phyloP scores from a whole-genome alignment of 225 moss, liverwort and hornwort genomes.

The Anthoceros angustus region DNA sequence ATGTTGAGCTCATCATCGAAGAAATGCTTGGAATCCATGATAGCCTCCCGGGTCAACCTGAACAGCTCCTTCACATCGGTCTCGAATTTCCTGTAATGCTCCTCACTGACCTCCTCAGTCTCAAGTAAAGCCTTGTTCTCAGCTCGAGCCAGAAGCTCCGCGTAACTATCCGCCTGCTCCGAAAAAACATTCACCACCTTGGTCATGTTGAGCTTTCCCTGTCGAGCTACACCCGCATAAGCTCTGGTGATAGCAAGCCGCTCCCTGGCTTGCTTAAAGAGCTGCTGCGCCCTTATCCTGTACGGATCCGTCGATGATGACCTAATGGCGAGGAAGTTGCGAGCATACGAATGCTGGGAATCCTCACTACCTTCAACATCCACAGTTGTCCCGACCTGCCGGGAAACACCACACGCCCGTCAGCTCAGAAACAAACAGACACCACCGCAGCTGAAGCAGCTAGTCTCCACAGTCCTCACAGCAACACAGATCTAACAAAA shows the following conservation, averaged over 20 bases:
- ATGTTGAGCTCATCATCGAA: constrained; percentile 2
- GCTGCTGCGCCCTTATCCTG: background rate
- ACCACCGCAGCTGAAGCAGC: background rate
- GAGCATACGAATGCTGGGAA: background rate
- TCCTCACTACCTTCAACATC: background rate
- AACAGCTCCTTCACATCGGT: background rate
- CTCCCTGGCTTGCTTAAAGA: background rate
- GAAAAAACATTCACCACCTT: background rate
- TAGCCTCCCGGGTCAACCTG: background rate
- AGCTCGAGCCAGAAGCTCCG: background rate
- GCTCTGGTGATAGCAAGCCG: background rate
- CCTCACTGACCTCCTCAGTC: background rate
- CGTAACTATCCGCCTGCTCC: background rate
- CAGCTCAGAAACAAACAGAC: background rate
- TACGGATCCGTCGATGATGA: background rate
- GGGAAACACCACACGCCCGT: background rate
- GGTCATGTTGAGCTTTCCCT: background rate
- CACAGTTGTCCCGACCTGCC: background rate
- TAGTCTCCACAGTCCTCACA: background rate
- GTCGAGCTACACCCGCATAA: background rate
- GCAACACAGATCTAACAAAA: background rate
- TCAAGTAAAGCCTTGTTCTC: background rate
- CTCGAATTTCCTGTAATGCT: background rate
- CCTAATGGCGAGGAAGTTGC: background rate
- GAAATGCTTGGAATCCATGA: background rate